Evolutionary conservation across 371 early-diverging fungal genomes (phyloP).

Genomic region (Mucor circinelloides): DNA sequence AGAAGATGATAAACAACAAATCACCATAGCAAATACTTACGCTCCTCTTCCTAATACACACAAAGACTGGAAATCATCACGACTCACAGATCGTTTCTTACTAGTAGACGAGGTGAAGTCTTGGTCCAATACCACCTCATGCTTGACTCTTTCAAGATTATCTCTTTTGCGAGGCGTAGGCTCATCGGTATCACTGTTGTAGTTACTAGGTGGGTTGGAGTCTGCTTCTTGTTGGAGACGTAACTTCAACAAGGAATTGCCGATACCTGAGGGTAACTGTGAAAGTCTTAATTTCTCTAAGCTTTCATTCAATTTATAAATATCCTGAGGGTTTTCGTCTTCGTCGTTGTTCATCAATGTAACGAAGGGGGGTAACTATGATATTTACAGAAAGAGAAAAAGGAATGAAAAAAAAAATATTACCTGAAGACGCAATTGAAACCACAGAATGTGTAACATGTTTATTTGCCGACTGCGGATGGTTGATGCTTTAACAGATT

Average conservation of each 20-base stretch:
- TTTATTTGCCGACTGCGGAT: background rate
- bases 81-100: conserved; percentile 63
- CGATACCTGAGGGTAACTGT: conserved; percentile 32
- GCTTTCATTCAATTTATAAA: conserved; percentile 7
- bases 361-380: background rate
- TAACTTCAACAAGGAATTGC: conserved; percentile 24
- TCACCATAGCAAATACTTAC: conserved; percentile 22
- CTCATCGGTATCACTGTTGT: conserved; percentile 49
- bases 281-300: conserved; percentile 5
- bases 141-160: conserved; percentile 11
- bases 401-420: background rate
- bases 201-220: conserved; percentile 41
- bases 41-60: conserved; percentile 96
- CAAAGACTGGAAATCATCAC: conserved; percentile 87
- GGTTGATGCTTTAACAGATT: background rate
- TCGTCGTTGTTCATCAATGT: conserved; percentile 9
- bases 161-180: conserved; percentile 33
- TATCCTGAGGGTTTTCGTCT: background rate
- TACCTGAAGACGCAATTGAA: background rate
- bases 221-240: conserved; percentile 23
- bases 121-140: conserved; percentile 28
- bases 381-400: background rate
- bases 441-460: background rate
- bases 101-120: conserved; percentile 27
- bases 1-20: background rate